A percentile compares a stretch with the other conserved stretches of the same genome.
Evolutionary conservation across 352 stramenopile genomes (phyloP).

Genomic region (Pythium monospermum): DNA sequence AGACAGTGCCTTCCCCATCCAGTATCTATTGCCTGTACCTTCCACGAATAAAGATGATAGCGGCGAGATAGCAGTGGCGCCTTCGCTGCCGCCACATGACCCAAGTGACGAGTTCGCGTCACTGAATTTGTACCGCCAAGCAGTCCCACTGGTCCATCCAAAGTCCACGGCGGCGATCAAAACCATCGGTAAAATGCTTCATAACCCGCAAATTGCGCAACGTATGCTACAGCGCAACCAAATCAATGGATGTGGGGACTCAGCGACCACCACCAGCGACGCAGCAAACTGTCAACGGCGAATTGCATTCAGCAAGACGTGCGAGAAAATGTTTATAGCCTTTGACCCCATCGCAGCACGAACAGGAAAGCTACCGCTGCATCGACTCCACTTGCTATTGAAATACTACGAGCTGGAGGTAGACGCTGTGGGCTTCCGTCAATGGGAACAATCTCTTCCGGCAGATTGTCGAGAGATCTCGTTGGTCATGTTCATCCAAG

Average conservation of each 20-base stretch:
- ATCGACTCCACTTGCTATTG: slow-evolving; percentile 35
- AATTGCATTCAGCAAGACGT: slow-evolving; percentile 42
- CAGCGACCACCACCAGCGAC: neutral
- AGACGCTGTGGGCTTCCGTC: slow-evolving; percentile 34
- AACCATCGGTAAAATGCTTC: slow-evolving; percentile 51
- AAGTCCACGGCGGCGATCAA: slow-evolving; percentile 54
- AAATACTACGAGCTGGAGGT: slow-evolving; percentile 37
- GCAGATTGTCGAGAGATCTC: slow-evolving; percentile 27
- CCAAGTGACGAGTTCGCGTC: neutral
- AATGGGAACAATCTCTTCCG: slow-evolving; percentile 52
- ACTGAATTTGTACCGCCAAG: slow-evolving; percentile 45
- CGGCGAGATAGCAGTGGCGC: neutral
- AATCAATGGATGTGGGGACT: neutral
- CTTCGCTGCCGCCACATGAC: no score
- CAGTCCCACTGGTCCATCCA: slow-evolving; percentile 48
- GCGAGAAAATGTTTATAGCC: slow-evolving; percentile 36
- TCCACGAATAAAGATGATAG: neutral
- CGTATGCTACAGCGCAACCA: slow-evolving; percentile 51
- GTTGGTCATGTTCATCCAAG: slow-evolving; percentile 37
- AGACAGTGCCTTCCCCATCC: slow-evolving; percentile 8
- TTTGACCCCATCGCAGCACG: slow-evolving; percentile 39
- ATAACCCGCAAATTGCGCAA: slow-evolving; percentile 35
- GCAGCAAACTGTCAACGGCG: neutral
- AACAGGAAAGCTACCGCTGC: slow-evolving; percentile 27
- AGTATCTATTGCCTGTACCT: slow-evolving; percentile 10